phyloP scores from a whole-genome alignment of 768 basidiomycete species.

The Paxillus ammoniavirescens region DNA sequence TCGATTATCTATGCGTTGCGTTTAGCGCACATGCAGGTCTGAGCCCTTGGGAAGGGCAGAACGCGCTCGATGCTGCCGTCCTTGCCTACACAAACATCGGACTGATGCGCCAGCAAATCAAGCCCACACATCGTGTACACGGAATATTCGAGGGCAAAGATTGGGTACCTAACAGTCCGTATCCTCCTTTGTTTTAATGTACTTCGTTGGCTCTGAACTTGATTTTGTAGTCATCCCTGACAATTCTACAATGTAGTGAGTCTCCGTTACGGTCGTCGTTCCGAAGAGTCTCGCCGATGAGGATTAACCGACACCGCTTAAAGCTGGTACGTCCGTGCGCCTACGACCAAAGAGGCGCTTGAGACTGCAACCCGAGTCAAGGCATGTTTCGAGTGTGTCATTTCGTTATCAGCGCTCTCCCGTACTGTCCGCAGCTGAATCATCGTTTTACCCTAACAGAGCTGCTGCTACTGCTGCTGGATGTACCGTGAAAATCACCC shows the following conservation, averaged over 20 bases:
- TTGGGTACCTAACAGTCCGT: constrained; percentile 71
- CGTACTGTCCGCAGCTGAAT: background rate
- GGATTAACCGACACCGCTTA: background rate
- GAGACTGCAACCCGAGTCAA: constrained; percentile 57
- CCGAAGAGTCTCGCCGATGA: background rate
- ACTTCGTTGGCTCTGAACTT: background rate
- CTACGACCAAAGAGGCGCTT: constrained; percentile 59
- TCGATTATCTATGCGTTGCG: background rate
- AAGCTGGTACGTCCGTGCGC: constrained; percentile 75
- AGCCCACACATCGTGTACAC: constrained; percentile 76
- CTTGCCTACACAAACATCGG: constrained; percentile 80
- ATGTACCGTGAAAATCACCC: constrained; percentile 48
- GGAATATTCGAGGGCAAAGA: constrained; percentile 75
- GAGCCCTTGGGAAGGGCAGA: constrained; percentile 83
- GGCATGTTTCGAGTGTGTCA: constrained; percentile 68
- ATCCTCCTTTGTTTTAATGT: background rate
- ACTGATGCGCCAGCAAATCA: constrained; percentile 77
- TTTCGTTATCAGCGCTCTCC: background rate
- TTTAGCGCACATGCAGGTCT: constrained; percentile 72
- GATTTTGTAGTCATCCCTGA: constrained; percentile 70
- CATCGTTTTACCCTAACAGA: constrained; percentile 32
- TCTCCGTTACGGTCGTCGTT: background rate
- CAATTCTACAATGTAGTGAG: constrained; percentile 69
- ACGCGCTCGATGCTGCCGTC: constrained; percentile 86
- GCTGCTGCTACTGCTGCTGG: constrained; percentile 69